Evolutionary conservation across 78 protist genomes (phyloP).

Genomic region (Dictyostelium citrinum): DNA sequence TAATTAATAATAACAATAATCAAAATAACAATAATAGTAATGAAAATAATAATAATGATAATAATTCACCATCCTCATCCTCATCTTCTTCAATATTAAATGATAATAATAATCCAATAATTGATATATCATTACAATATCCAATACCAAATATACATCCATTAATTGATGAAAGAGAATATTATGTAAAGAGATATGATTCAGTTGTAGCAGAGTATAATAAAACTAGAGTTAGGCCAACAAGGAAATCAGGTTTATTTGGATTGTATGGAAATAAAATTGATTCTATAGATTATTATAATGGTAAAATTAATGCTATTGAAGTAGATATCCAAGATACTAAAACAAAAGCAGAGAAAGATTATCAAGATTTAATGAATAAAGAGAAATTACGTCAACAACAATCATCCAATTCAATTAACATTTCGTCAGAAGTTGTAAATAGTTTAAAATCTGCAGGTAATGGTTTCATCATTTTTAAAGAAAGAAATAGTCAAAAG

Average conservation of each 20-base stretch:
- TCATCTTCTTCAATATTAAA: background rate
- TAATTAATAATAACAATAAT: background rate
- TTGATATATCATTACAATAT: background rate
- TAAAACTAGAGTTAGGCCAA: background rate
- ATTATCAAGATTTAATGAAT: background rate
- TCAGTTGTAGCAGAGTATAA: background rate
- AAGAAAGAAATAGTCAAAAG: background rate
- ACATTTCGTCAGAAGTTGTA: background rate
- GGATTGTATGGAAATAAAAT: background rate
- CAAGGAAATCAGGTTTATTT: background rate
- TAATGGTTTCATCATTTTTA: constrained; percentile 16
- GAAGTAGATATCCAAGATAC: background rate
- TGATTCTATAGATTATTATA: background rate
- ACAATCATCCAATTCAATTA: background rate
- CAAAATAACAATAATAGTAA: too few species aligned
- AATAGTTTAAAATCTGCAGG: background rate
- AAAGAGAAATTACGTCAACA: background rate
- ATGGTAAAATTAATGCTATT: background rate
- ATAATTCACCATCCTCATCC: background rate
- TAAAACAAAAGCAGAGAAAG: background rate
- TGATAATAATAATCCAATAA: background rate
- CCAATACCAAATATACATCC: background rate
- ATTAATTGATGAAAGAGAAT: background rate
- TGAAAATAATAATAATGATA: background rate
- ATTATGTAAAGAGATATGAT: background rate